Evolutionary conservation across 805 yeast genomes (phyloP), one percentile per base, ranked within the genome.

Genomic region (Candida jianshihensis): DNA sequence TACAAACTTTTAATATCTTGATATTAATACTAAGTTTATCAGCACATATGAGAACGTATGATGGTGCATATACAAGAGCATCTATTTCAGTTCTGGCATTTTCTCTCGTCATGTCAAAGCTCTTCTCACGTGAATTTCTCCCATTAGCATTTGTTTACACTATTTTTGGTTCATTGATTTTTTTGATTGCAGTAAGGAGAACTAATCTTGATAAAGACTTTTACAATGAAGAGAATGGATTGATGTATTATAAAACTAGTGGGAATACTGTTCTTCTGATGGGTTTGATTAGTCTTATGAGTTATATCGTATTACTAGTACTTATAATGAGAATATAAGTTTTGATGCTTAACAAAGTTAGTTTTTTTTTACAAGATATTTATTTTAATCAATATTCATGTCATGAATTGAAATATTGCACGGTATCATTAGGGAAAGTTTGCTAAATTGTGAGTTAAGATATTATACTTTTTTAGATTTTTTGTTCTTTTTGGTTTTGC

Each of bases 41-140:
- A 47, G 92, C 90, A 0, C 81, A 81, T 47, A 92, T 84, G 57
- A 58, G 95, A 38, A 84, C 94, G 0, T 84, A 82, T 49, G 92
- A 84, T 51, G 95, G 94, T 0, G 89, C 94, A 2, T 84, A 85
- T 51, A 66, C 81, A 19, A 59, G 95, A 35, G 75, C 89, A 0
- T 81, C 89, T 16, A 60, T 85, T 21, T 80, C 84, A 16, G 70
- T 79, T 36, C 56, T 85, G 20, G 71, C 87, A 10, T 79, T 85
- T 48, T 68, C 65, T 36, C 44, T 82, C 22, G 59, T 82, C 37
- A 70, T 83, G 14, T 66, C 83, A 46, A 78, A 81, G 54, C 56
- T 83, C 26, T 83, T 83, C 54, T 64, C 76, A 5, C 61, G 54
- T 27, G 84, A 78, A 46, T 82, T 81, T 51, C 58, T 80, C 35